Evolutionary conservation across 2,329 filamentous ascomycete genomes (phyloP).

Genomic region (Colletotrichum sp.): DNA sequence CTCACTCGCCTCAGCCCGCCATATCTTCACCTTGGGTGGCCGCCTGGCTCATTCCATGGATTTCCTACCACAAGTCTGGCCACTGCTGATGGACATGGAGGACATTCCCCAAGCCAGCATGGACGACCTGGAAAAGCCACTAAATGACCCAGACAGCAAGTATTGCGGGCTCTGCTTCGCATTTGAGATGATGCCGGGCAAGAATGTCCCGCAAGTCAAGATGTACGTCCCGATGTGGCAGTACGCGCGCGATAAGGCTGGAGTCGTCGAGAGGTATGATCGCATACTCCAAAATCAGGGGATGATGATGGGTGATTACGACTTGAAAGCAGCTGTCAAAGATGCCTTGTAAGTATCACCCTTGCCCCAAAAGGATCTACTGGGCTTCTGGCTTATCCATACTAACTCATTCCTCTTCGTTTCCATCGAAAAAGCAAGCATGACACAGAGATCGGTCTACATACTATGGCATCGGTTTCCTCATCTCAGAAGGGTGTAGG

Average conservation of each 20-base stretch:
- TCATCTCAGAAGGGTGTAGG: neutral
- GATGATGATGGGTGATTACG: neutral
- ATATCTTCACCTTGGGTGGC: neutral
- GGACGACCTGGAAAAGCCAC: neutral
- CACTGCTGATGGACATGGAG: neutral
- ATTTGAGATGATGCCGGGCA: neutral
- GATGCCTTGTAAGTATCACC: constrained; percentile 4
- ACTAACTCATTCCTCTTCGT: neutral
- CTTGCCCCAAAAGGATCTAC: neutral
- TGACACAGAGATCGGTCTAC: neutral
- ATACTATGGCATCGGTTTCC: constrained; percentile 2
- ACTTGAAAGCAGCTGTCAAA: neutral
- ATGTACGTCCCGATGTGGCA: neutral
- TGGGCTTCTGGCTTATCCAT: too few relatives aligned
- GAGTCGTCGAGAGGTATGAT: neutral
- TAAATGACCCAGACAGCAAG: neutral
- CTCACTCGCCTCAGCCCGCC: neutral
- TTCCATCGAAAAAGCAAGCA: neutral
- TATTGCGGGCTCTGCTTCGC: neutral
- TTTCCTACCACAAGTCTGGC: neutral
- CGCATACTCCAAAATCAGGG: neutral
- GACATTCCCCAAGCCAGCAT: neutral
- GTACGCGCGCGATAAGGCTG: neutral
- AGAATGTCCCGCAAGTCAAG: neutral
- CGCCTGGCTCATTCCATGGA: neutral